A percentile compares a stretch with the other conserved stretches of the same genome.
Conservation (phyloP, 768 basidiomycete genomes). For the Dendrothele bispora region DNA sequence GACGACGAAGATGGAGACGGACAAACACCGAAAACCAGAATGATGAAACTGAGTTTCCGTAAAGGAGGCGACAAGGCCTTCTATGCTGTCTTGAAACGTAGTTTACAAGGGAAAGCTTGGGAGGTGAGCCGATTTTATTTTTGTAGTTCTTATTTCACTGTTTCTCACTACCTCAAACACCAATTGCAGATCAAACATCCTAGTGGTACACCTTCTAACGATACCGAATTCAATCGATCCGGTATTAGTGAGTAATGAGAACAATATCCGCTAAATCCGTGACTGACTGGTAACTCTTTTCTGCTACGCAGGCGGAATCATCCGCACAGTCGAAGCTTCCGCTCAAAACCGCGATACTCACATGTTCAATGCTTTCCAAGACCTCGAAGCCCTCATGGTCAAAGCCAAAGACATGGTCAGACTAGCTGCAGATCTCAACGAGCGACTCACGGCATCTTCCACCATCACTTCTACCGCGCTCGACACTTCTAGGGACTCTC, state of each 20-base stretch:
- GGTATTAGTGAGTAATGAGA: slow-evolving; percentile 48
- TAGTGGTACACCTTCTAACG: background rate
- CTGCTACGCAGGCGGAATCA: slow-evolving; percentile 66
- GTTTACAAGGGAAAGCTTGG: slow-evolving; percentile 75
- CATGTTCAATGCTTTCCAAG: slow-evolving; percentile 76
- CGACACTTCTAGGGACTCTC: slow-evolving; percentile 2
- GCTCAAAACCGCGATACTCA: slow-evolving; percentile 61
- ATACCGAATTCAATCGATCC: slow-evolving; percentile 27
- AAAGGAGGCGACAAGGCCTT: slow-evolving; percentile 86
- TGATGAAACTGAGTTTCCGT: slow-evolving; percentile 86
- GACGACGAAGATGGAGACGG: slow-evolving; percentile 35
- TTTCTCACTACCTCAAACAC: background rate
- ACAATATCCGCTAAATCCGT: background rate
- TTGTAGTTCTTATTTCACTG: background rate
- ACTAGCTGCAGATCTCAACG: slow-evolving; percentile 85
- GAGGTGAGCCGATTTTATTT: slow-evolving; percentile 40
- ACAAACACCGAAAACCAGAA: too few relatives aligned
- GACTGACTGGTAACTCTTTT: slow-evolving; percentile 2
- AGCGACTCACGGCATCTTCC: slow-evolving; percentile 61
- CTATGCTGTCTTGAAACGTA: slow-evolving; percentile 74
- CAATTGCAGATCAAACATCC: background rate
- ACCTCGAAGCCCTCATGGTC: slow-evolving; percentile 87
- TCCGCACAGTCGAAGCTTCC: slow-evolving; percentile 71
- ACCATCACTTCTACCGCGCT: slow-evolving; percentile 10
- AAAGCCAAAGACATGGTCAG: slow-evolving; percentile 93